A percentile compares a stretch with the other conserved stretches of the same genome.
Conservation (phyloP, 371 early-diverging fungal species). For the Capillidium rhysosporum region DNA sequence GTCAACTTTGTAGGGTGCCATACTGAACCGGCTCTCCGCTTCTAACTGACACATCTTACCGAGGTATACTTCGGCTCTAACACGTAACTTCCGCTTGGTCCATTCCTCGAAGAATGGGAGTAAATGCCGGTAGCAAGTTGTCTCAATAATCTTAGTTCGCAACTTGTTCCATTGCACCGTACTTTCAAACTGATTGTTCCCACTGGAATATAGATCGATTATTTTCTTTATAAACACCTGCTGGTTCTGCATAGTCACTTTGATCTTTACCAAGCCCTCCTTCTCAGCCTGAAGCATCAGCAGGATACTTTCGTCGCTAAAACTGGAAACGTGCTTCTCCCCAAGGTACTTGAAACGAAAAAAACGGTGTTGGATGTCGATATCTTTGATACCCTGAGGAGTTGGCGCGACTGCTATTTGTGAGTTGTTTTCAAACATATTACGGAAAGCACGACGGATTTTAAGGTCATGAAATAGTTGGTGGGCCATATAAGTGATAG, state of each 20-base stretch:
- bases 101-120: slow-evolving; percentile 53
- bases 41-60: slow-evolving; percentile 34
- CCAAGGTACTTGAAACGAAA: slow-evolving; percentile 68
- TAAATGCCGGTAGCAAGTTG: slow-evolving; percentile 37
- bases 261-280: slow-evolving; percentile 46
- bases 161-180: slow-evolving; percentile 62
- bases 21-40: slow-evolving; percentile 36
- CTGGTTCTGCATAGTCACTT: slow-evolving; percentile 38
- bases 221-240: slow-evolving; percentile 29
- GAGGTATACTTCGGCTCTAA: slow-evolving; percentile 48
- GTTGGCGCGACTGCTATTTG: slow-evolving; percentile 63
- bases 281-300: slow-evolving; percentile 53
- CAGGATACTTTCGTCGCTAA: slow-evolving; percentile 52
- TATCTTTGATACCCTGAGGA: slow-evolving; percentile 46
- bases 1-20: slow-evolving; percentile 15
- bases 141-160: slow-evolving; percentile 39
- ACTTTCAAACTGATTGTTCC: slow-evolving; percentile 27
- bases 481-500: slow-evolving; percentile 24
- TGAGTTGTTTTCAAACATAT: slow-evolving; percentile 41
- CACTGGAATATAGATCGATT: slow-evolving; percentile 35
- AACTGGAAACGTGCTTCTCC: slow-evolving; percentile 50
- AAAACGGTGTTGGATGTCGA: slow-evolving; percentile 62
- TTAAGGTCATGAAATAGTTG: slow-evolving; percentile 66
- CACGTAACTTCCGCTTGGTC: slow-evolving; percentile 45
- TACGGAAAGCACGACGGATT: slow-evolving; percentile 60